Base-by-base conservation (phyloP, 441 rosid species). In the Breynia disticha region DNA sequence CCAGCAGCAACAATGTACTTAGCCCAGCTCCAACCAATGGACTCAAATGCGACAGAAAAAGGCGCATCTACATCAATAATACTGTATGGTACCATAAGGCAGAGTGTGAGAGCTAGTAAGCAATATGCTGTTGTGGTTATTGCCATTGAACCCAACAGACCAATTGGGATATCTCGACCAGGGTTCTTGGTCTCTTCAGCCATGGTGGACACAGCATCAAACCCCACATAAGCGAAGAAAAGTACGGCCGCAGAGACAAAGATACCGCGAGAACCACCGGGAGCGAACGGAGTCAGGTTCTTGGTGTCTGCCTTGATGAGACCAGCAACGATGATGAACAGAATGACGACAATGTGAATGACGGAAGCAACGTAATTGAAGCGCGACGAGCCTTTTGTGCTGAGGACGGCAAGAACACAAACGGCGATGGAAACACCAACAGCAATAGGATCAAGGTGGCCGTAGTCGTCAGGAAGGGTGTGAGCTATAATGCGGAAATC, bases 181-280 rank as follows among this genome's bases (percentile, higher is more conserved):
- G 91, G 91, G 64, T 79, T 73, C 35, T 78, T 83, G 1, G 91
- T 86, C 72, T 86, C 95, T 59, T 86, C 91, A 0, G 91, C 95
- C 86, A 86, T 74, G 0, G 95, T 86, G 9, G 95, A 68, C 24
- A 86, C 84, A 0, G 86, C 89, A 11, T 83, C 95, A 0, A 86
- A 86, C 9, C 95, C 95, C 0, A 81, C 72, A 32, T 86, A 86
- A 0, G 91, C 88, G 10, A 86, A 86, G 73, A 79, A 86, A 21
- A 86, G 70, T 38, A 81, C 88, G 0, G 88, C 80, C 0, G 95
- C 55, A 4, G 91, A 69, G 41, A 55, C 67, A 67, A 83, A 83
- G 13, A 86, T 52, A 21, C 87, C 88, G 10, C 76, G 80, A 19
- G 51, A 59, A 0, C 82, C 79, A 7, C 14, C 18, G 0, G 83